A percentile compares a stretch with the other conserved stretches of the same genome.
These are phyloP conservation scores for Aspergillus bertholletiae DNA, from an alignment of 495 filamentous ascomycete genomes.

Conservation along the genomic window DNA sequence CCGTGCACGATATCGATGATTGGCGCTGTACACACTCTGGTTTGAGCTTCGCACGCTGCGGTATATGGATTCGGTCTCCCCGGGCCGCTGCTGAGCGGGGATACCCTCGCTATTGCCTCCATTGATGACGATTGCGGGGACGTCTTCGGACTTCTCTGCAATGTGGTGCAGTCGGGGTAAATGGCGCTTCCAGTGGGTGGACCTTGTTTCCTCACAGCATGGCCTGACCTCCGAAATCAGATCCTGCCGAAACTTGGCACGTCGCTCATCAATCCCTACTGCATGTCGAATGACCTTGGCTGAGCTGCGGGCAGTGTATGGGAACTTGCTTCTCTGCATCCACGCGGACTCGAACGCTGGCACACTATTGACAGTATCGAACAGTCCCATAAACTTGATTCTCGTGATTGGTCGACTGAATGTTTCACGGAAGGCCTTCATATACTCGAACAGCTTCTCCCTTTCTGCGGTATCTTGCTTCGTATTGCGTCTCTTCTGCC, in stretches of 20 bases:
- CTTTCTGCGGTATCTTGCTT: constrained; percentile 56
- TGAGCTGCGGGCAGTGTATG: constrained; percentile 75
- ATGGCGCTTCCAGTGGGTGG: constrained; percentile 30
- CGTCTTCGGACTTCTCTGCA: constrained; percentile 15
- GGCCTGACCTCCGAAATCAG: constrained; percentile 58
- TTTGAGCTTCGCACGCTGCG: constrained; percentile 28
- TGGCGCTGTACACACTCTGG: constrained; percentile 15
- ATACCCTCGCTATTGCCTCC: constrained; percentile 14
- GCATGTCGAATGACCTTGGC: constrained; percentile 69
- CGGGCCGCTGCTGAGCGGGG: constrained; percentile 18
- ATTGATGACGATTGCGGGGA: constrained; percentile 33
- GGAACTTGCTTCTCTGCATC: constrained; percentile 80
- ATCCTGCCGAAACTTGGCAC: constrained; percentile 67
- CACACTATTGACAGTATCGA: constrained; percentile 70
- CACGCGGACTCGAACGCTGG: constrained; percentile 79
- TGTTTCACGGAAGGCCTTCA: constrained; percentile 82
- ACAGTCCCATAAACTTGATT: constrained; percentile 53
- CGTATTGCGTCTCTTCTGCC: constrained; percentile 65
- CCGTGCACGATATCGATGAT: constrained; percentile 40
- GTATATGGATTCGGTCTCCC: constrained; percentile 31
- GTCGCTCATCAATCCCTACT: constrained; percentile 74
- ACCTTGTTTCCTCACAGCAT: constrained; percentile 25
- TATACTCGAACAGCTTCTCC: constrained; percentile 67
- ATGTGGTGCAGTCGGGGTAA: constrained; percentile 16
- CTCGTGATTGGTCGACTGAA: constrained; percentile 74